A percentile compares a stretch with the other conserved stretches of the same genome.
phyloP scores from a whole-genome alignment of 768 basidiomycete genomes.

The Kwoniella shandongensis region DNA sequence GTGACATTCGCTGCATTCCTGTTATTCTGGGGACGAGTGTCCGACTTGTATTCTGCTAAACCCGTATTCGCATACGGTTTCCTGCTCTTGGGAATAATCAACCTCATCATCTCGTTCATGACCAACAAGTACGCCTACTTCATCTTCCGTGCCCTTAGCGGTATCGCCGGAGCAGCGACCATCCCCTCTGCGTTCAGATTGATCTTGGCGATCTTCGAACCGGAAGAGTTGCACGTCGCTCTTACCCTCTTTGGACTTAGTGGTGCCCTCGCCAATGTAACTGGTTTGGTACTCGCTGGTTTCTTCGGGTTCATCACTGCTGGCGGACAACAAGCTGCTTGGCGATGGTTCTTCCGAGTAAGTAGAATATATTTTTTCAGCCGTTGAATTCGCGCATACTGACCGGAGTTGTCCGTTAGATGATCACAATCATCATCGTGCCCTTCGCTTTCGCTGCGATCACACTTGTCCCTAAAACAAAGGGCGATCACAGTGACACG shows the following conservation, averaged over 20 bases:
- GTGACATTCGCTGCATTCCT: constrained; percentile 43
- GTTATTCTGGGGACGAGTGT: constrained; percentile 43
- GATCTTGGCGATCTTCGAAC: constrained; percentile 38
- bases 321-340: constrained; percentile 35
- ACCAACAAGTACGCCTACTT: constrained; percentile 37
- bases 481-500: constrained; percentile 12
- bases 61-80: constrained; percentile 45
- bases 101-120: constrained; percentile 35
- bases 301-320: constrained; percentile 37
- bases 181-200: constrained; percentile 40
- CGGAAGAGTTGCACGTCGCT: constrained; percentile 23
- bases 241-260: constrained; percentile 31
- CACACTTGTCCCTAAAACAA: constrained; percentile 27
- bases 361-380: too few species aligned
- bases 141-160: constrained; percentile 29
- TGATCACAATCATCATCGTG: constrained; percentile 18
- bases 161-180: constrained; percentile 30
- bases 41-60: constrained; percentile 46
- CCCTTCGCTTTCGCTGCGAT: constrained; percentile 23
- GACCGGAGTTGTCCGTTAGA: too few species aligned
- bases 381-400: too few species aligned
- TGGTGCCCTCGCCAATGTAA: constrained; percentile 34
- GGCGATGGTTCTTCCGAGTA: constrained; percentile 47
- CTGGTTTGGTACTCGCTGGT: constrained; percentile 33
- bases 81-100: constrained; percentile 26